phyloP scores from a whole-genome alignment of 2,329 filamentous ascomycete genomes.

The Neoascochyta sp. region DNA sequence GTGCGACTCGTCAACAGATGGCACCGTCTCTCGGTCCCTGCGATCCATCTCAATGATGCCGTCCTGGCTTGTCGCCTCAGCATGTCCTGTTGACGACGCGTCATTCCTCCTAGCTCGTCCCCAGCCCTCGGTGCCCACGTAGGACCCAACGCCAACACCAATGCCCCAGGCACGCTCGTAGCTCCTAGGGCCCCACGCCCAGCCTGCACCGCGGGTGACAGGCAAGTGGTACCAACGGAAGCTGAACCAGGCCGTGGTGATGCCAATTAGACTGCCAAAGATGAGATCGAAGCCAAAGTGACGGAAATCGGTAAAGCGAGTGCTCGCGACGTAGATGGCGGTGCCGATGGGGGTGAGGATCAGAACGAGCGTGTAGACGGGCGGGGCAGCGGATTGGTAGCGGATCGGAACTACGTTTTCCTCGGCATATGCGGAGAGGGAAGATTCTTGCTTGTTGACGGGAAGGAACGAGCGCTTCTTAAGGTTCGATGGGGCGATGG shows the following conservation, averaged over 20 bases:
- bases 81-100: slow-evolving; percentile 6
- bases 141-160: slow-evolving; percentile 56
- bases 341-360: slow-evolving; percentile 67
- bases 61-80: slow-evolving; percentile 8
- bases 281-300: slow-evolving; percentile 93
- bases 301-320: slow-evolving; percentile 81
- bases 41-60: slow-evolving; percentile 11
- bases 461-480: slow-evolving; percentile 20
- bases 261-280: slow-evolving; percentile 76
- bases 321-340: slow-evolving; percentile 77
- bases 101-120: slow-evolving; percentile 12
- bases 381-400: slow-evolving; percentile 75
- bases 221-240: slow-evolving; percentile 87
- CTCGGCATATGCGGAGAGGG: slow-evolving; percentile 17
- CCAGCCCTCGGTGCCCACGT: slow-evolving; percentile 50
- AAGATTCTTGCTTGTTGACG: slow-evolving; percentile 23
- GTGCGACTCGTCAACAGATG: too few species aligned
- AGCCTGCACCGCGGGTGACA: slow-evolving; percentile 73
- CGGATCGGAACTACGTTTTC: slow-evolving; percentile 54
- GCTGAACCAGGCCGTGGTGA: slow-evolving; percentile 65
- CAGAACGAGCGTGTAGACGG: slow-evolving; percentile 70
- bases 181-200: slow-evolving; percentile 81
- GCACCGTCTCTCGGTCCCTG: too few species aligned
- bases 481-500: slow-evolving; percentile 38
- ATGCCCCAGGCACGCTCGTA: slow-evolving; percentile 73